Conservation (phyloP, 495 filamentous ascomycete species). For the Parmelia sp. region DNA sequence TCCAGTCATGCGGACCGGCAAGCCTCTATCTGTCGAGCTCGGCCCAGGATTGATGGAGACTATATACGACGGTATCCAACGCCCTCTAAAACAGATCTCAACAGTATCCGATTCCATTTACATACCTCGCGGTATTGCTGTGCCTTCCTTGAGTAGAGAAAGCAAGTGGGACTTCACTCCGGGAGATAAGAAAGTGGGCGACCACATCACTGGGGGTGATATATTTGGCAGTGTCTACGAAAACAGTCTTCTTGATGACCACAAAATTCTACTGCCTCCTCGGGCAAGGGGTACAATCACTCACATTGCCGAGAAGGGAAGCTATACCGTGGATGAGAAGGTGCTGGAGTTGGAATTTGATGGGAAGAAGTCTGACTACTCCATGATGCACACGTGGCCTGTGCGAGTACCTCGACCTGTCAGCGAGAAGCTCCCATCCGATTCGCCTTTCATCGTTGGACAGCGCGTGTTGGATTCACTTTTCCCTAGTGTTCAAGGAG, state of each 20-base stretch:
- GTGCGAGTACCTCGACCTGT: conserved; percentile 90
- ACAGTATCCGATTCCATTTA: conserved; percentile 78
- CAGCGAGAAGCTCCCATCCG: conserved; percentile 80
- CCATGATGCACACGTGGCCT: conserved; percentile 99
- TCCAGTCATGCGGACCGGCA: conserved; percentile 81
- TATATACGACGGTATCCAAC: conserved; percentile 98
- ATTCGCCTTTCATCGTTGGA: conserved; percentile 88
- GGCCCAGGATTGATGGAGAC: conserved; percentile 97
- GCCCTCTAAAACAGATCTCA: conserved; percentile 80
- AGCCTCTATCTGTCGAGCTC: conserved; percentile 94
- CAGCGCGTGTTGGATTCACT: conserved; percentile 94
- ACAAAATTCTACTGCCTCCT: conserved; percentile 93
- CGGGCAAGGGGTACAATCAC: conserved; percentile 88
- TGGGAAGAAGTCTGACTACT: conserved; percentile 82
- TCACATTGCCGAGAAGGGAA: conserved; percentile 76
- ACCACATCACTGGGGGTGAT: conserved; percentile 93
- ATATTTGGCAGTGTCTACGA: conserved; percentile 91
- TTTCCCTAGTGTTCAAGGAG: conserved; percentile 96
- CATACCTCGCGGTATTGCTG: conserved; percentile 90
- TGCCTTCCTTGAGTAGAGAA: conserved; percentile 77
- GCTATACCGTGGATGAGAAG: conserved; percentile 90
- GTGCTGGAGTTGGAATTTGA: conserved; percentile 96
- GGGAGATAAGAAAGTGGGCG: conserved; percentile 76
- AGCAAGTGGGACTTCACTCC: conserved; percentile 96
- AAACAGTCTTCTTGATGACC: conserved; percentile 90